Conservation (phyloP, 495 filamentous ascomycete species). For the Paragyromitra xinjiangensis region DNA sequence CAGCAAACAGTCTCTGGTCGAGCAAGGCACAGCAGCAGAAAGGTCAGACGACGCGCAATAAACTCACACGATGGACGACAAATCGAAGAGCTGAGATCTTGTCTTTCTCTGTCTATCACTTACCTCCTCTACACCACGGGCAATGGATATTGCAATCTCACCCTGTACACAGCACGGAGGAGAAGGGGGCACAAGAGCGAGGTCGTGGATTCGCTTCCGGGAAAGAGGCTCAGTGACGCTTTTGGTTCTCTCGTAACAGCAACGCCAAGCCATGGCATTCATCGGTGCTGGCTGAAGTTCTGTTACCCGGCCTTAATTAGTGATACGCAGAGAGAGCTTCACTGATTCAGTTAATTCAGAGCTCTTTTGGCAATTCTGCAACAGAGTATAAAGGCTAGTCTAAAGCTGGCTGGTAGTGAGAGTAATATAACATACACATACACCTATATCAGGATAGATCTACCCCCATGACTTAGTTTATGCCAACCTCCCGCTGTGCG, state of each 20-base stretch:
- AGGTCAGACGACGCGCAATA: constrained; percentile 20
- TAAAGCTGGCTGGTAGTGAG: no score
- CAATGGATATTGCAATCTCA: constrained; percentile 56
- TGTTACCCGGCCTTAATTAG: constrained; percentile 25
- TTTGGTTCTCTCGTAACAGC: constrained; percentile 5
- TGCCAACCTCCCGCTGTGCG: not conserved
- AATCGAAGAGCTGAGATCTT: not conserved
- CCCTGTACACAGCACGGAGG: constrained; percentile 57
- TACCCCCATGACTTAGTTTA: not conserved
- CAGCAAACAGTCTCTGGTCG: constrained; percentile 24
- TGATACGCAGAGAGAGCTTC: no score
- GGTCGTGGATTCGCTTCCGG: constrained; percentile 24
- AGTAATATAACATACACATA: no score
- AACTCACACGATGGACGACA: constrained; percentile 23
- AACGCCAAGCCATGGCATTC: not conserved
- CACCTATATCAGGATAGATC: not conserved
- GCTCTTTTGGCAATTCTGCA: no score
- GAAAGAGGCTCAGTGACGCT: constrained; percentile 38
- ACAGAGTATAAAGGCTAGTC: no score
- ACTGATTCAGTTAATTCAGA: no score
- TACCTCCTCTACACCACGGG: constrained; percentile 65
- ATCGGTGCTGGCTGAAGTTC: not conserved
- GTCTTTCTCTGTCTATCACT: constrained; percentile 71
- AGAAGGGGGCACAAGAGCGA: constrained; percentile 12
- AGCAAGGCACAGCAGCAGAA: constrained; percentile 21